phyloP scores from a whole-genome alignment of 805 yeast genomes.

The Candida glaebosa region DNA sequence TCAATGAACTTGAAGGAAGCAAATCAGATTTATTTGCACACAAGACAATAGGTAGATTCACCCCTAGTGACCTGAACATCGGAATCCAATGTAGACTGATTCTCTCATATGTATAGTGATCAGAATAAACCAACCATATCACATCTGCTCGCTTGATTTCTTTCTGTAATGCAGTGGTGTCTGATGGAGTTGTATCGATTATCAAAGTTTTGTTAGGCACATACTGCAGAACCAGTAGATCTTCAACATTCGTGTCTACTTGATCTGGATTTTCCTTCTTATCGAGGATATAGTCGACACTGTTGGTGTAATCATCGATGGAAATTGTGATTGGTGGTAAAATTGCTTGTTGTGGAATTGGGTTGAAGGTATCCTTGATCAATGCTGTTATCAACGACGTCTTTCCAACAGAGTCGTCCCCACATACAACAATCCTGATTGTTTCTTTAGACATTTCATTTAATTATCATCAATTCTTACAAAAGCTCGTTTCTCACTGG shows the following conservation, averaged over 20 bases:
- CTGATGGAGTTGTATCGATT: constrained; percentile 76
- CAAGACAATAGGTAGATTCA: constrained; percentile 87
- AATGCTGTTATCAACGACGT: constrained; percentile 75
- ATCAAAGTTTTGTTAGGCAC: constrained; percentile 57
- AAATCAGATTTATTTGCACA: constrained; percentile 79
- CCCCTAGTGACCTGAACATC: constrained; percentile 86
- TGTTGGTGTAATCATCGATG: constrained; percentile 40
- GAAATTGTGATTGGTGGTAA: constrained; percentile 86
- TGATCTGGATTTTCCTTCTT: constrained; percentile 6
- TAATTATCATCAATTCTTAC: background rate
- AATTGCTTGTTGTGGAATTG: constrained; percentile 54
- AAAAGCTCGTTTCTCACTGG: background rate
- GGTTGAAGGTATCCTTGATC: constrained; percentile 68
- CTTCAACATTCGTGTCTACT: constrained; percentile 8
- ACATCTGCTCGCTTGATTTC: constrained; percentile 86
- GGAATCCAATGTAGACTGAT: constrained; percentile 94
- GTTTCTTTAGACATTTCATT: constrained; percentile 37
- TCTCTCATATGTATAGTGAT: constrained; percentile 91
- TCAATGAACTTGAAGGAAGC: constrained; percentile 37
- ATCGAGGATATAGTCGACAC: constrained; percentile 1
- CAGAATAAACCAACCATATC: constrained; percentile 91
- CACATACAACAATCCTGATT: constrained; percentile 84
- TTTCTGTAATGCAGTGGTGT: constrained; percentile 54
- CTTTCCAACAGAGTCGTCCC: constrained; percentile 90
- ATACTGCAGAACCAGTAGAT: constrained; percentile 21